phyloP scores from a whole-genome alignment of 108 stramenopile species.

The Cyclotella choctawhatcheeana region DNA sequence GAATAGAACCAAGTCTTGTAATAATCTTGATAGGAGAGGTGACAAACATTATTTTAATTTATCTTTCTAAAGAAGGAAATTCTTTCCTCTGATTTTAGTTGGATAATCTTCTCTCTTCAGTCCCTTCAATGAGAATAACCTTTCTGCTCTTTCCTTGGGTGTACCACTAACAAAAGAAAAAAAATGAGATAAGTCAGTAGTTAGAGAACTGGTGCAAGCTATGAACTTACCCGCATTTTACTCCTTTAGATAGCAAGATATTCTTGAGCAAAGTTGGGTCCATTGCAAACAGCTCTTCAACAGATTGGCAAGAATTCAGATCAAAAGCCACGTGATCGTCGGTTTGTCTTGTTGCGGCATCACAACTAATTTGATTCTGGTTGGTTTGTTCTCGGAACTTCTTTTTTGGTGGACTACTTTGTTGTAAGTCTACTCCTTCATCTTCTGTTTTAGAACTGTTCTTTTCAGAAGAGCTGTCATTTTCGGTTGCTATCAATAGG shows the following conservation, averaged over 20 bases:
- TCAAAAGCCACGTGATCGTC: constrained; percentile 48
- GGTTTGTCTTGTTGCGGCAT: neutral
- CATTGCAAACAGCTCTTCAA: constrained; percentile 64
- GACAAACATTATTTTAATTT: no score
- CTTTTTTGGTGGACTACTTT: constrained; percentile 29
- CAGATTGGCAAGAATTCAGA: constrained; percentile 57
- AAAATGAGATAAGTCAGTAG: neutral
- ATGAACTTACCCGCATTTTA: constrained; percentile 86
- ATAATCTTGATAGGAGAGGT: no score
- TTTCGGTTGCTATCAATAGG: constrained; percentile 30
- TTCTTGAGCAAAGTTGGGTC: constrained; percentile 90
- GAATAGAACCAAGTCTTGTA: no score
- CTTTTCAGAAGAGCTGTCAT: neutral
- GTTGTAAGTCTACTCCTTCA: no score
- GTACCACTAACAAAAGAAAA: constrained; percentile 22
- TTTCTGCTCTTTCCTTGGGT: constrained; percentile 79
- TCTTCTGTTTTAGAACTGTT: constrained; percentile 4
- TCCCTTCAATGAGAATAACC: constrained; percentile 91
- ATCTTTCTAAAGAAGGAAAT: constrained; percentile 34
- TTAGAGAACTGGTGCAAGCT: no score
- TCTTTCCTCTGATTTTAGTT: constrained; percentile 70
- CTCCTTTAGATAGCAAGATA: constrained; percentile 79
- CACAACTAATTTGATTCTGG: neutral
- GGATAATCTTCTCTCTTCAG: constrained; percentile 74
- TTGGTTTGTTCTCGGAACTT: constrained; percentile 22